Evolutionary conservation across 257 asterid species (phyloP).

Genomic region (Misopates orontium): DNA sequence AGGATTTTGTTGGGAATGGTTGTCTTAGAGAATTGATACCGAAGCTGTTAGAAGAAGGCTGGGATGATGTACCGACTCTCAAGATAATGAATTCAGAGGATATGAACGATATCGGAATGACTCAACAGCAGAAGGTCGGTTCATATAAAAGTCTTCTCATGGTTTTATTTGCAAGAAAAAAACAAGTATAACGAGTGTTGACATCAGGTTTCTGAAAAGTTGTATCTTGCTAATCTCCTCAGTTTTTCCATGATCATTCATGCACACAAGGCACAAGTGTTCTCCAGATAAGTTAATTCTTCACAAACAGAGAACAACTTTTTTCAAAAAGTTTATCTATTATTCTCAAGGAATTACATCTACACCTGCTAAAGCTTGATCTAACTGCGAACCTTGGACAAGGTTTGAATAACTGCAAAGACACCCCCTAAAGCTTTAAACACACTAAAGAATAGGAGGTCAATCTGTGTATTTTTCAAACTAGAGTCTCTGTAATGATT

Average conservation of each 20-base stretch:
- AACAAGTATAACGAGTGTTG: neutral
- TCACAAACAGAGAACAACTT: neutral
- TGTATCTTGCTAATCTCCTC: constrained; percentile 4
- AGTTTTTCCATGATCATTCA: neutral
- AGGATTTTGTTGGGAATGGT: constrained; percentile 79
- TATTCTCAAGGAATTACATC: neutral
- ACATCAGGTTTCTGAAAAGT: neutral
- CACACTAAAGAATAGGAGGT: no score
- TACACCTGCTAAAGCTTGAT: neutral
- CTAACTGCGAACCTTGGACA: neutral
- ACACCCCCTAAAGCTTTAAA: neutral
- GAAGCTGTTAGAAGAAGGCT: constrained; percentile 72
- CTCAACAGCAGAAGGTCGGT: constrained; percentile 71
- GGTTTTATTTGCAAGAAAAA: neutral
- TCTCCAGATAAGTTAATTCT: neutral
- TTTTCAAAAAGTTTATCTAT: neutral
- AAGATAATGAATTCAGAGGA: constrained; percentile 74
- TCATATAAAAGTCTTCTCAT: constrained; percentile 16
- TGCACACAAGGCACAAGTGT: neutral
- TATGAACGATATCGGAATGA: constrained; percentile 64
- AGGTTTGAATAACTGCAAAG: neutral
- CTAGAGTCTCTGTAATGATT: no score
- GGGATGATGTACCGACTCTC: constrained; percentile 92
- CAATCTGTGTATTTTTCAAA: no score
- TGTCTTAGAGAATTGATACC: constrained; percentile 52